phyloP scores from a whole-genome alignment of 176 grass and related monocot species.

The Puccinellia tenuiflora region DNA sequence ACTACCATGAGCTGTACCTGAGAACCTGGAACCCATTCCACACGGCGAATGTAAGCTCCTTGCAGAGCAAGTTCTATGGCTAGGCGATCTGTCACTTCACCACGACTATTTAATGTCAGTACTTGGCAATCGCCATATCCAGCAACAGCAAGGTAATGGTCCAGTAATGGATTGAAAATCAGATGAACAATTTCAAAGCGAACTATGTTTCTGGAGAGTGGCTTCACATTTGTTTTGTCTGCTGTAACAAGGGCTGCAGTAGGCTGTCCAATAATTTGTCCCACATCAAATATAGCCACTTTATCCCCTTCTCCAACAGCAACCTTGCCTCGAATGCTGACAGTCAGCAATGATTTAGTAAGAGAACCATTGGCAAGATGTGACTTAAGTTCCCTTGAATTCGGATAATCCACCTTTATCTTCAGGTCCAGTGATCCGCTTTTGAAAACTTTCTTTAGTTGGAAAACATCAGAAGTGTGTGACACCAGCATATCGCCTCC shows the following conservation, averaged over 20 bases:
- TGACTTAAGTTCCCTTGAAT: conserved; percentile 87
- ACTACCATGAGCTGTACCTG: conserved; percentile 96
- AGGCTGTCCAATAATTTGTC: conserved; percentile 94
- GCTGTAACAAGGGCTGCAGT: conserved; percentile 67
- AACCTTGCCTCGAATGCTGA: conserved; percentile 82
- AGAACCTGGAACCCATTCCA: conserved; percentile 94
- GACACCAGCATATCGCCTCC: conserved; percentile 62
- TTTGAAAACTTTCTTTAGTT: conserved; percentile 95
- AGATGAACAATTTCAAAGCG: conserved; percentile 98
- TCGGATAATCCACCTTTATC: conserved; percentile 95
- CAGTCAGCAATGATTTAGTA: conserved; percentile 74
- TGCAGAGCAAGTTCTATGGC: conserved; percentile 93
- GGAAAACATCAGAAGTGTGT: conserved; percentile 63
- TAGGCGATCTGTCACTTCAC: conserved; percentile 92
- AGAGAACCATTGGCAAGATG: conserved; percentile 78
- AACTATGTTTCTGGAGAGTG: conserved; percentile 86
- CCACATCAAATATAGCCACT: conserved; percentile 91
- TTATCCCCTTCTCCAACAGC: conserved; percentile 99
- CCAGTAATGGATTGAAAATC: conserved; percentile 72
- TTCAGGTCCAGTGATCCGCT: conserved; percentile 91
- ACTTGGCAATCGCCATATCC: conserved; percentile 97
- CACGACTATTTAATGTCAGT: conserved; percentile 87
- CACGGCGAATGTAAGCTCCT: conserved; percentile 75
- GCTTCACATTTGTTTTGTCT: conserved; percentile 96
- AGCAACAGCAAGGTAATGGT: conserved; percentile 84